Evolutionary conservation across 1,139 yeast genomes (phyloP), one percentile per base, ranked within the genome.

Genomic region (Taphrina pruni): DNA sequence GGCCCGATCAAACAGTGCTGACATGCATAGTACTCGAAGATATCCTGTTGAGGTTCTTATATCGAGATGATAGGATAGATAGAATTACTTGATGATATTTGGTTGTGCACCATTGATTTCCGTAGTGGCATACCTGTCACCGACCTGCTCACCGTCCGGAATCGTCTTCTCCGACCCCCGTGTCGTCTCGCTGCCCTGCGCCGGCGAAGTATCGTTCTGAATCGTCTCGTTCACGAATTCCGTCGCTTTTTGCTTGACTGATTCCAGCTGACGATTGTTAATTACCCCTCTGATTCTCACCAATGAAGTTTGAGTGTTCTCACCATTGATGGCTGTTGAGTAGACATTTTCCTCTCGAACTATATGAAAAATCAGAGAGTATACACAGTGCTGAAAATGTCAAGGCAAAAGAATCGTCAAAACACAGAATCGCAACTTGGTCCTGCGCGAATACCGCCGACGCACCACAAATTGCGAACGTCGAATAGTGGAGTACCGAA

Each of bases 41-140:
- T 26, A 26, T 26, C 32, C 2, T 26, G 32, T 4, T 26, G 32
- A 4, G 32, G 4, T 26, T 26, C 4, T 26, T 26, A 26, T 26
- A 26, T 2, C 32, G 32, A 26, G 4, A 26, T 26, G 32, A 26
- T 26, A 26, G 32, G 32, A 26, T 26, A 2, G 32, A 26, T 26
- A 26, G 8, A 48, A 26, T 45, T 35, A 64, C 39, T 64, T 54
- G 39, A 48, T 46, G 39, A 64, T 55, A 20, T 55, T 55, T 46
- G 67, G 67, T 36, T 64, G 67, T 20, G 67, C 67, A 12, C 67
- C 67, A 51, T 64, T 64, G 48, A 54, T 64, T 57, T 64, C 67
- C 26, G 67, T 64, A 12, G 67, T 36, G 14, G 58, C 46, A 55
- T 64, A 64, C 21, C 60, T 6, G n/a, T 64, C 61, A 17, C 67